Evolutionary conservation across 768 basidiomycete genomes (phyloP), one percentile per base, ranked within the genome.

Genomic region (Sporobolomyces phaffii): DNA sequence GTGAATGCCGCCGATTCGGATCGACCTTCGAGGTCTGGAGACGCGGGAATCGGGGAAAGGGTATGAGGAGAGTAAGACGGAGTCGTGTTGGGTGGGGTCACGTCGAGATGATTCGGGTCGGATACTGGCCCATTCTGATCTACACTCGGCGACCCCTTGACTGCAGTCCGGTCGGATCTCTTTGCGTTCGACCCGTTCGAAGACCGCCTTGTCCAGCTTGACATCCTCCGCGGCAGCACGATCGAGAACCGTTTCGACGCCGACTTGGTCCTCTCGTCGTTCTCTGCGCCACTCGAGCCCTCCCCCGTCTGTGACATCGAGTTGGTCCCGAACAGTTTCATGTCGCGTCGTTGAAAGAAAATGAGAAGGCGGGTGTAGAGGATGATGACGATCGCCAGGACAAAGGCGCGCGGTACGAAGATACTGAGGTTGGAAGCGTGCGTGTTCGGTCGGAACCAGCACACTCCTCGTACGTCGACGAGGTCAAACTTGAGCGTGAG

Each of bases 341-440:
- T 36, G 48, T 69, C 64, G 1, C 68, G 68, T 0, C 34, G 49
- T n/a, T 60, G 60, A 50, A 69, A 69, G 64, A 62, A 65, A 44
- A 65, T 17, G 43, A 64, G 61, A 26, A 69, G 59, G 36, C 63
- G 60, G 2, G 50, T 15, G 63, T 69, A 69, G n/a, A 69, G 68
- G 29, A 24, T 2, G 60, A 69, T 65, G 36, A 69, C 68, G 43
- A 43, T 20, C 24, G 53, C 48, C 26, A 69, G 56, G 29, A 56
- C 43, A 7, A 38, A 6, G 17, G 68, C 64, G 24, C 68, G 59
- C 9, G 68, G 68, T 24, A 69, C 18, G 26, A 69, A 65, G 24
- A 69, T 60, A 13, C 22, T 15, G 34, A 69, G 49, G 14, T 60
- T 52, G 47, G 41, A 54, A 1, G 51, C 22, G 6, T 50, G 48